A percentile compares a stretch with the other conserved stretches of the same genome.
Conservation (phyloP, 371 early-diverging fungal species). For the Lichtheimia ramosa region DNA sequence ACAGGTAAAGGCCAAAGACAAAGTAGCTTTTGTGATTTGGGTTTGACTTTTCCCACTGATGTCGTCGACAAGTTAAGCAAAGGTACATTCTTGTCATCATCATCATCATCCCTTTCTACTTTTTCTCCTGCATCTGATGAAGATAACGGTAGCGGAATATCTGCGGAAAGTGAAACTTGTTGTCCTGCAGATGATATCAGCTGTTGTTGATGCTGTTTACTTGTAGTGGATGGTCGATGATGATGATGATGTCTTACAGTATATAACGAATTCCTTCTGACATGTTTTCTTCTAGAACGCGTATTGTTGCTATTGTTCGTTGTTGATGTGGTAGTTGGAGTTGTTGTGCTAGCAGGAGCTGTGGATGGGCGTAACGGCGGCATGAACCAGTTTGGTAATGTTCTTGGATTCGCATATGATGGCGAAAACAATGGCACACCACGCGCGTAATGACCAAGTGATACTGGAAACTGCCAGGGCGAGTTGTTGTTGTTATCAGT, state of each 20-base stretch:
- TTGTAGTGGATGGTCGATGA: too few relatives aligned
- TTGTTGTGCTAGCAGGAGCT: not conserved
- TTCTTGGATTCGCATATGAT: constrained; percentile 7
- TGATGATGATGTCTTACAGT: constrained; percentile 7
- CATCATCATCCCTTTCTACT: not conserved
- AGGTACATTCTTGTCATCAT: not conserved
- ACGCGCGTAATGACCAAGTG: constrained; percentile 5
- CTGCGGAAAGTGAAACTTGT: not conserved
- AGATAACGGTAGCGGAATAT: constrained; percentile 1
- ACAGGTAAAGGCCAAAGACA: constrained; percentile 54
- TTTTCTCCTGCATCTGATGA: not conserved
- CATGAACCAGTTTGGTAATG: constrained; percentile 9
- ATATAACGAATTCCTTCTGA: constrained; percentile 6
- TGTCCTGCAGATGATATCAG: too few relatives aligned
- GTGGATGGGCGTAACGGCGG: not conserved
- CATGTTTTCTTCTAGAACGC: constrained; percentile 6
- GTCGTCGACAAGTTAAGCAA: not conserved
- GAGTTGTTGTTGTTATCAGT: not conserved
- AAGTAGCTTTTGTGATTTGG: constrained; percentile 44
- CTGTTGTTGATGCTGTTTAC: too few relatives aligned
- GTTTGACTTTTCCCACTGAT: constrained; percentile 14
- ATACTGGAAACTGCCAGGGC: constrained; percentile 1
- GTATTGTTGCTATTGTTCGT: not conserved
- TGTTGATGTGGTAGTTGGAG: too few relatives aligned
- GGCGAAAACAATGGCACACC: constrained; percentile 4